Base-by-base conservation (phyloP, 2,329 filamentous ascomycete genomes). In the Cordyceps sp. region DNA sequence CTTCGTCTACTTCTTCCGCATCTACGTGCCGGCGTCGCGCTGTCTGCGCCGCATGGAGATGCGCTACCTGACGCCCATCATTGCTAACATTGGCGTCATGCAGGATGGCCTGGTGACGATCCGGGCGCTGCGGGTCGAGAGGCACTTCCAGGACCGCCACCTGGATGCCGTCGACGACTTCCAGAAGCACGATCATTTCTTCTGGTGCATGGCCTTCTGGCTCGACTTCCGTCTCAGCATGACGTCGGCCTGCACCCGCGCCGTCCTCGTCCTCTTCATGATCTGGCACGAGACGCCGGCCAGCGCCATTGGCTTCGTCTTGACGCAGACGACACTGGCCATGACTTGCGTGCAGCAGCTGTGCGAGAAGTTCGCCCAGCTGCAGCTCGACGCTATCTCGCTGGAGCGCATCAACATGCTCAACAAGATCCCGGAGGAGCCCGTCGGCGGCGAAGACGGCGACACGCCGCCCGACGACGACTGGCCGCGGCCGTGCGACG, bases 131-230 rank as follows among this genome's bases (percentile, higher is more conserved):
- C 73, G 69, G 30, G 83, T 78, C 1, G 78, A 93, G 42, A 59
- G 67, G 4, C 74, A 79, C 32, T 93, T 93, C 46, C 83, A 92
- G 46, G 69, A 75, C 38, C 69, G 76, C 31, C 82, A 92, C 32
- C 77, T 94, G 22, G 60, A 66, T 3, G 84, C 85, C 1, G 84
- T 85, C 0, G 85, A 93, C 46, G 74, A 75, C 14, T 93, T 93
- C 48, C 86, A 93, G 50, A 84, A 84, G 48, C 90, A 93, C 68
- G 86, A 94, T 45, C 86, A 94, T 50, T 93, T 93, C 56, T 93
- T 92, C 57, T 93, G 85, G 79, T 81, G 76, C 36, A 64, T 92
- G 27, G 83, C 92, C 41, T 73, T 74, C 7, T 93, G 85, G 85
- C 63, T 93, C 3, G 75, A 76, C 49, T 84, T 79, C 45, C 73